A percentile compares a stretch with the other conserved stretches of the same genome.
Conservation (phyloP, 2,329 filamentous ascomycete species). For the Fusarium sp. region DNA sequence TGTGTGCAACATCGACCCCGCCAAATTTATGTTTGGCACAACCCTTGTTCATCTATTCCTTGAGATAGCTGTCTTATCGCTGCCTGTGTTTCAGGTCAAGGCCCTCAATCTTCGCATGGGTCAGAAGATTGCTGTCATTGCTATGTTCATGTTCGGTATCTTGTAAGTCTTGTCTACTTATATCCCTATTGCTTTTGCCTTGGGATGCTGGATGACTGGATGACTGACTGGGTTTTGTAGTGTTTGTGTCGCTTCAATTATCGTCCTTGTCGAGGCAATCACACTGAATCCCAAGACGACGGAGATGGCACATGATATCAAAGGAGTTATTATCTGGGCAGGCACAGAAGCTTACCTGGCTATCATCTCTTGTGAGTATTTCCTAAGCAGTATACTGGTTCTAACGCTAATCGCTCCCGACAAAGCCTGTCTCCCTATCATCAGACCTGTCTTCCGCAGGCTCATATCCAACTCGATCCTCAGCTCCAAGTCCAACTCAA, state of each 20-base stretch:
- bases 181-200: neutral
- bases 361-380: constrained; percentile 31
- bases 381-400: neutral
- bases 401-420: neutral
- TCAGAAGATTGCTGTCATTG: constrained; percentile 30
- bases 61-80: constrained; percentile 24
- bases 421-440: constrained; percentile 28
- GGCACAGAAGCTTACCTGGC: constrained; percentile 23
- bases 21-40: constrained; percentile 34
- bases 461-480: constrained; percentile 18
- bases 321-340: constrained; percentile 31
- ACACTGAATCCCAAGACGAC: constrained; percentile 22
- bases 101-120: constrained; percentile 20
- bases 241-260: constrained; percentile 22
- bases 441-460: constrained; percentile 23
- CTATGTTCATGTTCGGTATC: constrained; percentile 35
- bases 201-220: neutral
- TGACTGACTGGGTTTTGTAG: neutral
- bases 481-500: constrained; percentile 23
- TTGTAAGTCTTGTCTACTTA: constrained; percentile 10
- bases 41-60: constrained; percentile 30
- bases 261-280: constrained; percentile 27
- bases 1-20: constrained; percentile 23
- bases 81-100: constrained; percentile 32
- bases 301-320: constrained; percentile 27